Evolutionary conservation across 306 rosid genomes (phyloP), one percentile per base, ranked within the genome.

Genomic region (Elaeagnus macrophylla): DNA sequence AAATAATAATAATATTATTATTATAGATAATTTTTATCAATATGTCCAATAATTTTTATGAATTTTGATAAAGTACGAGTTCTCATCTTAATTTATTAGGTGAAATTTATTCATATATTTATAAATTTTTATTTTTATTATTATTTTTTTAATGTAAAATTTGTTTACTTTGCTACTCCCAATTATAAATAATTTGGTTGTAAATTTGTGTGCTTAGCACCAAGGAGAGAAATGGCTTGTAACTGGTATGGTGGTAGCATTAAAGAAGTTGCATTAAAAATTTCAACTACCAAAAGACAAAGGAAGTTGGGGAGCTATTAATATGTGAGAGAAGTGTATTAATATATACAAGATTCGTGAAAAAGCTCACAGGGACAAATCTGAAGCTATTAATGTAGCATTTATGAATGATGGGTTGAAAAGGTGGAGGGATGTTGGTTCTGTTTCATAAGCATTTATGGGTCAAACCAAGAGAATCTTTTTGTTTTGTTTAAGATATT

Each of bases 261-360:
- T 84, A 67, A 83, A 83, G 83, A 62, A 81, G 79, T 72, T 77
- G 88, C 88, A 91, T 79, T 79, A 71, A 91, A 79, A 62, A 58
- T 71, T 67, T 48, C 90, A 91, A 81, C 95, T 8, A 83, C 86
- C 95, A 7, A 68, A 64, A 64, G 66, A 77, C 72, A 65, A 51
- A 76, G 82, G 94, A 77, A 67, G 94, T 83, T 86, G 88, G 82
- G 94, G 76, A 72, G 32, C 4, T 25, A 81, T 78, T 84, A 77
- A 71, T 83, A 48, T 71, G 67, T 72, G 61, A 76, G 60, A 78
- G 86, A 25, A 25, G 32, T 3, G 32, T 25, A 25, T 25, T 25
- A 25, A 2, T 25, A 25, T n/a, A 25, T 77, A 79, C 77, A 81
- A 73, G 87, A 87, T 67, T 75, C 73, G 80, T 78, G 71, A 81